Evolutionary conservation across 2,329 filamentous ascomycete species (phyloP).

Genomic region (Ceratocystis harringtonii): DNA sequence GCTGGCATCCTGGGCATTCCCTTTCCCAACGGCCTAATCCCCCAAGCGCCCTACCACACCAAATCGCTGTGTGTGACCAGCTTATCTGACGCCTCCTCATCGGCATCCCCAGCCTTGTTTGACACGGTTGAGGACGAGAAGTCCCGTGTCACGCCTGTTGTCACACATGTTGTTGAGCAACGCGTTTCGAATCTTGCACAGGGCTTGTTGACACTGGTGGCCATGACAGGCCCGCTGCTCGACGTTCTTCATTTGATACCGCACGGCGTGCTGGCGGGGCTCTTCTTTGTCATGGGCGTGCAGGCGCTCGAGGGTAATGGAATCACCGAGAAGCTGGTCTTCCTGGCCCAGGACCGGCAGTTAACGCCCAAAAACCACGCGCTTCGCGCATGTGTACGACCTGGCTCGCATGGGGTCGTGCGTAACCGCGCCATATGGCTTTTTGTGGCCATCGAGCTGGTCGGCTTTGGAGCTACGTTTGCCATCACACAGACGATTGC

Average conservation of each 20-base stretch:
- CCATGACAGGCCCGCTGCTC: slow-evolving; percentile 62
- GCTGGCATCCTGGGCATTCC: slow-evolving; percentile 63
- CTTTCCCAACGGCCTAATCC: slow-evolving; percentile 71
- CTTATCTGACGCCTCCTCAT: neutral
- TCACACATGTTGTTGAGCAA: slow-evolving; percentile 59
- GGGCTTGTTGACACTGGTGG: slow-evolving; percentile 61
- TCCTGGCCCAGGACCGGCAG: slow-evolving; percentile 45
- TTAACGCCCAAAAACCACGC: slow-evolving; percentile 48
- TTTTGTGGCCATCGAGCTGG: slow-evolving; percentile 53
- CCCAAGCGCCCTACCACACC: slow-evolving; percentile 72
- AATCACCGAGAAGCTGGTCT: slow-evolving; percentile 60
- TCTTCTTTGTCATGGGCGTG: slow-evolving; percentile 76
- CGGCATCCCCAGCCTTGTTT: slow-evolving; percentile 30
- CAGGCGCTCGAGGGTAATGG: slow-evolving; percentile 64
- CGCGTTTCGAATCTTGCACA: slow-evolving; percentile 65
- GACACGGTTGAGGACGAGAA: slow-evolving; percentile 34
- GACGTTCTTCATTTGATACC: slow-evolving; percentile 63
- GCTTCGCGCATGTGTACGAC: slow-evolving; percentile 36
- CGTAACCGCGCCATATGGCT: slow-evolving; percentile 53
- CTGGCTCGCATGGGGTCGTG: slow-evolving; percentile 31
- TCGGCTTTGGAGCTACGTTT: slow-evolving; percentile 63
- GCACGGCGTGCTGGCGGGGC: slow-evolving; percentile 61
- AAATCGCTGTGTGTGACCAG: slow-evolving; percentile 58
- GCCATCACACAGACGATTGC: slow-evolving; percentile 73
- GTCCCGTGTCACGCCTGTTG: slow-evolving; percentile 30